Evolutionary conservation across 768 basidiomycete species (phyloP), one percentile per base, ranked within the genome.

Genomic region (Amanita molliuscula): DNA sequence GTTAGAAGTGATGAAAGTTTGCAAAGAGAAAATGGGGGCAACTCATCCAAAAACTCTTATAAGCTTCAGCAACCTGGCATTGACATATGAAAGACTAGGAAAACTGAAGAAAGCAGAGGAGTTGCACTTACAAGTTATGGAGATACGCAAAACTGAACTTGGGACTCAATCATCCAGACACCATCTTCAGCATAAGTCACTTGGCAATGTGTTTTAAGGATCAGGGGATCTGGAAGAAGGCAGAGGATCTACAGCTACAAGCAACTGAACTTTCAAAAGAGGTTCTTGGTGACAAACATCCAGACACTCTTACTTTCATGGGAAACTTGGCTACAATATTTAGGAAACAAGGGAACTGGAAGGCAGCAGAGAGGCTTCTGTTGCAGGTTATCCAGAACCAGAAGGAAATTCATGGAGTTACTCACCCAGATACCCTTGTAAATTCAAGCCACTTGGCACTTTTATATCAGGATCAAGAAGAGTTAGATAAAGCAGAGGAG

Each of bases 391-490:
- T 23, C 6, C 4, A 33, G 38, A 25, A 0, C 16, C 8, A 28
- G 28, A 50, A 23, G 26, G 25, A 10, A 15, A 23, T 7, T n/a
- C 33, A 28, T 51, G 50, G 50, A 18, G 16, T 8, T 3, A 13
- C n/a, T 15, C 43, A 47, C 47, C 25, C 9, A 18, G 10, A 47
- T n/a, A 53, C 46, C 6, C 38, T 53, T 16, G 15, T 5, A 3
- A 31, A 18, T 45, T 38, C 47, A 28, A 11, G 15, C n/a, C 15
- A 47, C n/a, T 28, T 53, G 25, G 51, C 51, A 47, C 6, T 23
- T 9, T 42, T 23, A 31, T 48, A 40, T 20, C 10, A n/a, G 16
- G 7, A 35, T 15, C 51, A 53, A 42, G 47, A 29, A 15, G 48
- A 38, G 25, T 47, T 13, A 23, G 20, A 28, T 9, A 38, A 53